These are phyloP conservation scores for Entophlyctis luteolus DNA, from an alignment of 192 early-diverging fungal species.

Conservation along the genomic window DNA sequence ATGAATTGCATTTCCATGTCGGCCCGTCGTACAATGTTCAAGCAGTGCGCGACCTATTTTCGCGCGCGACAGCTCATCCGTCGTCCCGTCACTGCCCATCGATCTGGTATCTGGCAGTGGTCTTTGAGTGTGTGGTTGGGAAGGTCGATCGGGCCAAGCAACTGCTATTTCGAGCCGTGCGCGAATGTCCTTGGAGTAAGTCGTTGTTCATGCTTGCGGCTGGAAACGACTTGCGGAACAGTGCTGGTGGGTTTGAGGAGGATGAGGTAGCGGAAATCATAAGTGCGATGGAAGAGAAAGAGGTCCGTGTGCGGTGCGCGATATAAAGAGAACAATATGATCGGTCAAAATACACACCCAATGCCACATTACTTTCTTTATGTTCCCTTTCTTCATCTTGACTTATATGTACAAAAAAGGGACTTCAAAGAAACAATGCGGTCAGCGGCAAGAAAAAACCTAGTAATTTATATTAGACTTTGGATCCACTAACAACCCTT, in stretches of 20 bases:
- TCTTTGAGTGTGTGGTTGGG: constrained; percentile 52
- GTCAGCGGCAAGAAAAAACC: no score
- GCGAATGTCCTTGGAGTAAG: constrained; percentile 61
- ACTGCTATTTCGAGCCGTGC: constrained; percentile 56
- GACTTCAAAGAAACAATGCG: no score
- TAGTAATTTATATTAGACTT: no score
- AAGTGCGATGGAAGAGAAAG: constrained; percentile 64
- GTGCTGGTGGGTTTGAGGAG: constrained; percentile 33
- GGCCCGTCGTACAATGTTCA: constrained; percentile 47
- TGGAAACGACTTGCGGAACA: constrained; percentile 34
- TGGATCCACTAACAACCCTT: no score
- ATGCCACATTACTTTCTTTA: no score
- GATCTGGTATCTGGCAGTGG: constrained; percentile 61
- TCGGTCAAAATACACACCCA: no score
- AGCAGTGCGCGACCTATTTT: constrained; percentile 56
- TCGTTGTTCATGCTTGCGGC: constrained; percentile 53
- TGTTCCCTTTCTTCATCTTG: no score
- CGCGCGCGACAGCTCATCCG: constrained; percentile 42
- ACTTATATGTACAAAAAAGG: no score
- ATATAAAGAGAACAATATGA: no score
- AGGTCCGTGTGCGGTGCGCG: constrained; percentile 45
- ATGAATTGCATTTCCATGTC: constrained; percentile 49
- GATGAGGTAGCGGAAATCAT: constrained; percentile 53
- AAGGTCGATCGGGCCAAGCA: constrained; percentile 42
- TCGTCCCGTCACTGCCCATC: constrained; percentile 46